Evolutionary conservation across 345 rosid genomes (phyloP).

Genomic region (Lenwebbia sp.): DNA sequence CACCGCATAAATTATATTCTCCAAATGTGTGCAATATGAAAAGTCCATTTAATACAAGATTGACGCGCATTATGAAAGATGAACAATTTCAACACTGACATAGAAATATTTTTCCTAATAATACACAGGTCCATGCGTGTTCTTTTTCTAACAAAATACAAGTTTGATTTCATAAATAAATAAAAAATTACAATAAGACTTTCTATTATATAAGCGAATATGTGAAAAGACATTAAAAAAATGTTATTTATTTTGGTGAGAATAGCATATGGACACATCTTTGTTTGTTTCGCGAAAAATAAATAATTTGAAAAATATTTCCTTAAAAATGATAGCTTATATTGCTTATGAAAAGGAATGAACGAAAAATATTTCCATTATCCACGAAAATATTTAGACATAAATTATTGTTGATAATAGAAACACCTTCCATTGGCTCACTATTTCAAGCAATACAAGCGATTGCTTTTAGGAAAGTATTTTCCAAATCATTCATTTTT

Average conservation of each 20-base stretch:
- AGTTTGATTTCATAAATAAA: neutral
- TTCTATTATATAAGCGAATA: neutral
- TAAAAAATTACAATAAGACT: neutral
- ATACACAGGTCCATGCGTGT: neutral
- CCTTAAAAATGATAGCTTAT: too few species aligned
- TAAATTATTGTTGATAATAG: too few species aligned
- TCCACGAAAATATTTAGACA: too few species aligned
- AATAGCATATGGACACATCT: neutral
- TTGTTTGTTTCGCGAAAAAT: too few species aligned
- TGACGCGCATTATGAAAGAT: neutral
- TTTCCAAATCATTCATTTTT: too few species aligned
- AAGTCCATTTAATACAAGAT: neutral
- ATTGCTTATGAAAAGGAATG: too few species aligned
- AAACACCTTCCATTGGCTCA: too few species aligned
- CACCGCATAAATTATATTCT: neutral
- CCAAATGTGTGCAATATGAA: neutral
- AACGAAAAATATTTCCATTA: too few species aligned
- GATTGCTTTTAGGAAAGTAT: too few species aligned
- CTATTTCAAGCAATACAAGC: too few species aligned
- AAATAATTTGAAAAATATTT: too few species aligned
- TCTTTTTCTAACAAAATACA: neutral
- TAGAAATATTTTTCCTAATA: neutral
- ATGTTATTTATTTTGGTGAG: neutral
- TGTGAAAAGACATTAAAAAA: neutral
- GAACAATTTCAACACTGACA: neutral